Evolutionary conservation across 495 filamentous ascomycete species (phyloP).

Genomic region (Pyronema domesticum): DNA sequence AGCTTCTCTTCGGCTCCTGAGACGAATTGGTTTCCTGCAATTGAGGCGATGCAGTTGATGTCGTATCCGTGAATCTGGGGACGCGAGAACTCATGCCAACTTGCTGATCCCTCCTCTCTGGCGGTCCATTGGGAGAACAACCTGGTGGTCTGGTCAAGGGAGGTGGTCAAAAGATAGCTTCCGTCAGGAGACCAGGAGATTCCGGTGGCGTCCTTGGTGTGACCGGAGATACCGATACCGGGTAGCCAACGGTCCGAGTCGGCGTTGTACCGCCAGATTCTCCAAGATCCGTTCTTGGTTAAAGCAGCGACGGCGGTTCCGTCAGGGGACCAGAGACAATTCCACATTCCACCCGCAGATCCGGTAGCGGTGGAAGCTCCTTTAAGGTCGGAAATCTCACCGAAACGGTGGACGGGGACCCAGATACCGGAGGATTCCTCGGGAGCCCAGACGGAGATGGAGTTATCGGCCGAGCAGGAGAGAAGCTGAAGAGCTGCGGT

Average conservation of each 20-base stretch:
- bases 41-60: slow-evolving; percentile 73
- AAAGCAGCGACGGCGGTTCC: slow-evolving; percentile 58
- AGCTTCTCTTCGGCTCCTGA: slow-evolving; percentile 98
- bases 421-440: slow-evolving; percentile 74
- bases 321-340: slow-evolving; percentile 75
- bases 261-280: slow-evolving; percentile 48
- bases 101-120: slow-evolving; percentile 21
- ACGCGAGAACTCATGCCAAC: slow-evolving; percentile 91
- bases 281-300: slow-evolving; percentile 84
- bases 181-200: slow-evolving; percentile 73
- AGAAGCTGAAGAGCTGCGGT: slow-evolving; percentile 48
- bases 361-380: slow-evolving; percentile 91
- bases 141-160: slow-evolving; percentile 86
- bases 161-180: slow-evolving; percentile 70
- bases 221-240: slow-evolving; percentile 60
- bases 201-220: slow-evolving; percentile 60
- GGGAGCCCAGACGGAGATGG: slow-evolving; percentile 76
- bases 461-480: slow-evolving; percentile 87
- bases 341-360: slow-evolving; percentile 91
- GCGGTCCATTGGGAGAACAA: slow-evolving; percentile 68
- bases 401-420: slow-evolving; percentile 66
- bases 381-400: slow-evolving; percentile 84
- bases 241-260: slow-evolving; percentile 54
- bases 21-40: slow-evolving; percentile 56
- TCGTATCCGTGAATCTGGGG: slow-evolving; percentile 98